These are phyloP conservation scores for Tolypocladium endophyticum DNA, from an alignment of 2,329 filamentous ascomycete species.

Conservation along the genomic window DNA sequence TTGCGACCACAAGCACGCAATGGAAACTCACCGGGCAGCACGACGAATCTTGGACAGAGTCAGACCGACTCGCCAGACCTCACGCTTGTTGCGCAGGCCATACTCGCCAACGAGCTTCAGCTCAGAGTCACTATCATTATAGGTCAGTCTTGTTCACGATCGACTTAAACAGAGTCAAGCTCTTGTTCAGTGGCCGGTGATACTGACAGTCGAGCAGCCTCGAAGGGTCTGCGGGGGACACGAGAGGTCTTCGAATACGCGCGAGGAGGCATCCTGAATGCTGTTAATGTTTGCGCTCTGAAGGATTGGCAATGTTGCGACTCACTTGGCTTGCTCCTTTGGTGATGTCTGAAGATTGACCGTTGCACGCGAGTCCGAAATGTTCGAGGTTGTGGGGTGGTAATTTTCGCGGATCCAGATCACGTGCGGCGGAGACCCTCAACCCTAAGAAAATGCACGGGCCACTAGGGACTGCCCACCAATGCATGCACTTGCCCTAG, in stretches of 20 bases:
- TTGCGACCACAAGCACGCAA: background rate
- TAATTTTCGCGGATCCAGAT: constrained; percentile 13
- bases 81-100: constrained; percentile 99
- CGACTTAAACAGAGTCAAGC: constrained; percentile 97
- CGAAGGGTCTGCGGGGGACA: constrained; percentile 95
- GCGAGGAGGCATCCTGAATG: constrained; percentile 30
- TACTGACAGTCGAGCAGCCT: constrained; percentile 99
- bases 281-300: constrained; percentile 15
- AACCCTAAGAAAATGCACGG: constrained; percentile 20
- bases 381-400: constrained; percentile 21
- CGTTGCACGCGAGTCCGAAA: constrained; percentile 18
- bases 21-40: constrained; percentile 78
- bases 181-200: constrained; percentile 93
- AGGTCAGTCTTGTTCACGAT: constrained; percentile 65
- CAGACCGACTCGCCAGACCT: constrained; percentile 99
- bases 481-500: constrained; percentile 22
- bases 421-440: constrained; percentile 15
- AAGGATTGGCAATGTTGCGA: constrained; percentile 7
- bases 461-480: constrained; percentile 3
- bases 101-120: constrained; percentile 99
- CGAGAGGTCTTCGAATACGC: constrained; percentile 99
- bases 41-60: constrained; percentile 99
- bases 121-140: constrained; percentile 79
- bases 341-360: constrained; percentile 24
- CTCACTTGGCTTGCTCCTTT: constrained; percentile 30